These are phyloP conservation scores for Pichia cephalocereana DNA, from an alignment of 805 yeast genomes.

Conservation along the genomic window DNA sequence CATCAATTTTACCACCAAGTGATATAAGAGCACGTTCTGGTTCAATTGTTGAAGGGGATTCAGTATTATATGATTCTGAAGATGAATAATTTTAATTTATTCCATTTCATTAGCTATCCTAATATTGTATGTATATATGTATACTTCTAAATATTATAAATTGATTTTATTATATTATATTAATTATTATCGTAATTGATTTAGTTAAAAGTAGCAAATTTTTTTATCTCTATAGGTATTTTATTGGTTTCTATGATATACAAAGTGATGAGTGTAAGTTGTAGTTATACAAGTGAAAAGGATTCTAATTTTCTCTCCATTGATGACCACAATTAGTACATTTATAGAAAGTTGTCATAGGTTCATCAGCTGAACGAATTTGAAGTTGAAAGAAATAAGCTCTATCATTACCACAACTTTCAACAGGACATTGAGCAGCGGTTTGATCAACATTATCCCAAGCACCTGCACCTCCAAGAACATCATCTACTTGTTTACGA, in stretches of 20 bases:
- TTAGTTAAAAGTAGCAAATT: no score
- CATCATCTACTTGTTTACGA: constrained; percentile 91
- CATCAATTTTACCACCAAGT: constrained; percentile 8
- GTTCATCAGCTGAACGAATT: constrained; percentile 97
- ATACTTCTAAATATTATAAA: no score
- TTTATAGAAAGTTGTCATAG: constrained; percentile 96
- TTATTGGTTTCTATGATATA: no score
- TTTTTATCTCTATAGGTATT: no score
- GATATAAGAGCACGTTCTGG: constrained; percentile 5
- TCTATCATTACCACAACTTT: constrained; percentile 74
- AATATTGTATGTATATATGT: no score
- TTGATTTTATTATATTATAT: no score
- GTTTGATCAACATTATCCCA: constrained; percentile 99
- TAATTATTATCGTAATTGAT: no score
- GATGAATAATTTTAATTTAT: not conserved
- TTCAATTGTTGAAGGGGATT: not conserved
- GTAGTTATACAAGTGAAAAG: no score
- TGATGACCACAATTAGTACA: constrained; percentile 90
- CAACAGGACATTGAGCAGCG: constrained; percentile 83
- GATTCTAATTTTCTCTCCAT: constrained; percentile 82
- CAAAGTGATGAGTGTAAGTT: no score
- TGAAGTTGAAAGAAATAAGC: constrained; percentile 97
- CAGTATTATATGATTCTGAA: not conserved
- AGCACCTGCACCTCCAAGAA: constrained; percentile 92
- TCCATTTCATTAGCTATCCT: not conserved